Evolutionary conservation across 768 basidiomycete genomes (phyloP).

Genomic region (Podaxis sp.): DNA sequence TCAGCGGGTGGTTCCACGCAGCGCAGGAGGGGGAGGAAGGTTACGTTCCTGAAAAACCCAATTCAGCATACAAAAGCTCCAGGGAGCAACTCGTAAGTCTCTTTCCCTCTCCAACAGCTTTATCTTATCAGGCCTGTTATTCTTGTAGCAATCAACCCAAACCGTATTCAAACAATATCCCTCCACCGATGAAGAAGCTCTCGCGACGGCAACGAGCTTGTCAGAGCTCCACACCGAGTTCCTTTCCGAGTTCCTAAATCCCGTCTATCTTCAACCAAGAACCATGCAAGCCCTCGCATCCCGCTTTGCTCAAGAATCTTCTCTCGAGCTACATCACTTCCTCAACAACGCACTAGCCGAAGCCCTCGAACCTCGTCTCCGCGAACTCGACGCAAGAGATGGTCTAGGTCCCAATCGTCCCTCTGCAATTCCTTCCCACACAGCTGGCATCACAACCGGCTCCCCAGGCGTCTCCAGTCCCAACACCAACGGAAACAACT

Average conservation of each 20-base stretch:
- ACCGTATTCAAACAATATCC: slow-evolving; percentile 59
- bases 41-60: slow-evolving; percentile 52
- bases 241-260: slow-evolving; percentile 84
- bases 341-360: slow-evolving; percentile 66
- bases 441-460: slow-evolving; percentile 40
- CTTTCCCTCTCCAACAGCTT: slow-evolving; percentile 14
- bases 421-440: slow-evolving; percentile 62
- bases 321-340: slow-evolving; percentile 87
- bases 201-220: slow-evolving; percentile 45
- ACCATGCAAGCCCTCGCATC: slow-evolving; percentile 77
- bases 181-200: slow-evolving; percentile 42
- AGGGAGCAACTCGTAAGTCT: slow-evolving; percentile 87
- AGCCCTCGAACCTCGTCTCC: slow-evolving; percentile 62
- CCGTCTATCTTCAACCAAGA: slow-evolving; percentile 81
- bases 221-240: slow-evolving; percentile 62
- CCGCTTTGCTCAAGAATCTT: slow-evolving; percentile 84
- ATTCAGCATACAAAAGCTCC: slow-evolving; percentile 65
- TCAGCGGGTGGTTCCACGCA: slow-evolving; percentile 97
- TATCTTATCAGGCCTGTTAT: slow-evolving; percentile 14
- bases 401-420: slow-evolving; percentile 55
- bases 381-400: slow-evolving; percentile 62
- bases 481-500: background rate
- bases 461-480: background rate
- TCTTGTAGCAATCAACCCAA: slow-evolving; percentile 54
- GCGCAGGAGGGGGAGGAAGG: slow-evolving; percentile 91